A percentile compares a stretch with the other conserved stretches of the same genome.
These are phyloP conservation scores for Periconia macrospinosa DNA, from an alignment of 2,329 filamentous ascomycete genomes.

Conservation along the genomic window DNA sequence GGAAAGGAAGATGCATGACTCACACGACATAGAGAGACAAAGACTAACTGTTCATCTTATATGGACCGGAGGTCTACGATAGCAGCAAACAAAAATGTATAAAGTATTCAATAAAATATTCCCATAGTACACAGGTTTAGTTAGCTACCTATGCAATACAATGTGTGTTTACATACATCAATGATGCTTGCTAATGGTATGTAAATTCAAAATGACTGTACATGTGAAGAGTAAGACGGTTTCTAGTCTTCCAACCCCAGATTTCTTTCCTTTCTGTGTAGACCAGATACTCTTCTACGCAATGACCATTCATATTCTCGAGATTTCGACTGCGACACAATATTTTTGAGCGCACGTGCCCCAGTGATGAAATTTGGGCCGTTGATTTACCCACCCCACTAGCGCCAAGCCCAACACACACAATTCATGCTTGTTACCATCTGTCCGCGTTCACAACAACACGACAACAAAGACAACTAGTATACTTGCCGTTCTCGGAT, in stretches of 20 bases:
- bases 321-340: background rate
- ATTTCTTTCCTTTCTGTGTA: background rate
- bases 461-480: constrained; percentile 16
- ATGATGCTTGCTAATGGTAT: too few species aligned
- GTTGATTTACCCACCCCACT: constrained; percentile 17
- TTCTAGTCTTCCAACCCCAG: background rate
- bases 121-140: too few species aligned
- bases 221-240: background rate
- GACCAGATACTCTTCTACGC: background rate
- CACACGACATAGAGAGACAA: background rate
- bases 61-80: background rate
- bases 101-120: too few species aligned
- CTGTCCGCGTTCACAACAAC: constrained; percentile 17
- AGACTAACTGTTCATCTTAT: background rate
- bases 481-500: background rate
- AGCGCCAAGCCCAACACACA: constrained; percentile 1
- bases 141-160: too few species aligned
- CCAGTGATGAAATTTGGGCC: constrained; percentile 18
- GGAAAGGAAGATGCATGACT: background rate
- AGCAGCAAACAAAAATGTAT: background rate
- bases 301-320: background rate
- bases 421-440: constrained; percentile 14
- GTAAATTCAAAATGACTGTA: too few species aligned
- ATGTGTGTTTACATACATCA: too few species aligned
- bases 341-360: constrained; percentile 18